Evolutionary conservation across 2,329 filamentous ascomycete species (phyloP).

Genomic region (Ophiostoma fasciatum): DNA sequence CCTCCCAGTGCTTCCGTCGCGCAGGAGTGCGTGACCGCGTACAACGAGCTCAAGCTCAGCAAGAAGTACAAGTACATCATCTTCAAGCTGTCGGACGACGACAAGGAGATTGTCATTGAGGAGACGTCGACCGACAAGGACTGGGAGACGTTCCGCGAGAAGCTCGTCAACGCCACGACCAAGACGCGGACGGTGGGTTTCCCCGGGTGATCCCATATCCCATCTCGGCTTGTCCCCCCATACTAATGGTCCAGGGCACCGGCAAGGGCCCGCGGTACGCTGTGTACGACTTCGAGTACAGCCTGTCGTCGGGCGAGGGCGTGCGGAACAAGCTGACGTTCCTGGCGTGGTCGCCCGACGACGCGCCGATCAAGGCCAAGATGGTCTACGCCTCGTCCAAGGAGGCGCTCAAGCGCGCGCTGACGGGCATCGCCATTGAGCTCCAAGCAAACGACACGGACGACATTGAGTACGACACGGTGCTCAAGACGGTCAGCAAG

Average conservation of each 20-base stretch:
- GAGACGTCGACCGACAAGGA: constrained; percentile 51
- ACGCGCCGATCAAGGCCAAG: constrained; percentile 68
- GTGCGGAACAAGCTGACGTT: constrained; percentile 66
- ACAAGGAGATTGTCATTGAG: constrained; percentile 70
- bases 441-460: constrained; percentile 74
- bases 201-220: neutral
- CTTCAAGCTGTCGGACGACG: constrained; percentile 75
- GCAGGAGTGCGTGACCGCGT: constrained; percentile 54
- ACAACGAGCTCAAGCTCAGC: constrained; percentile 71
- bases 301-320: constrained; percentile 56
- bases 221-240: too few relatives aligned
- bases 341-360: constrained; percentile 68
- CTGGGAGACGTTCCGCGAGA: constrained; percentile 61
- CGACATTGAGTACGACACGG: constrained; percentile 63
- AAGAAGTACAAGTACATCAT: constrained; percentile 78
- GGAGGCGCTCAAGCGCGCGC: constrained; percentile 66
- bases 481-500: constrained; percentile 54
- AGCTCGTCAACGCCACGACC: constrained; percentile 57
- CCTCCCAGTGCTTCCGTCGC: constrained; percentile 52
- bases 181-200: constrained; percentile 53
- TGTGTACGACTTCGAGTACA: constrained; percentile 74
- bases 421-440: constrained; percentile 61
- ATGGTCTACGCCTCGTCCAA: constrained; percentile 88
- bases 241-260: constrained; percentile 13
- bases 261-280: constrained; percentile 64